Evolutionary conservation across 2,329 filamentous ascomycete species (phyloP).

Genomic region (Colletotrichum graminicola): DNA sequence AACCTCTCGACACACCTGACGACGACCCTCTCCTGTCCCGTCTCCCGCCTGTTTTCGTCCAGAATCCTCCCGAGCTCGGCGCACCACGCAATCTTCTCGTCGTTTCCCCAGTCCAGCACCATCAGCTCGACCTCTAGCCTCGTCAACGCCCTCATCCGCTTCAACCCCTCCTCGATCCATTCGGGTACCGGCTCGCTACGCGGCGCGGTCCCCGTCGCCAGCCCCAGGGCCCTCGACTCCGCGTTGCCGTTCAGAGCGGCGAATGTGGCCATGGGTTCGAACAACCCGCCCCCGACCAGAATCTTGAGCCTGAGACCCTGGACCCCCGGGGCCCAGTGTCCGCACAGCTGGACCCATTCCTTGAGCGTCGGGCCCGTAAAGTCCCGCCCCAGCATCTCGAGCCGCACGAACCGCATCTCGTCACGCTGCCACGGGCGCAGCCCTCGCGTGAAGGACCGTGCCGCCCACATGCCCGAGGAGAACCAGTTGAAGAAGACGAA

Average conservation of each 20-base stretch:
- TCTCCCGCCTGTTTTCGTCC: constrained; percentile 40
- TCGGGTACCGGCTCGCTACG: constrained; percentile 39
- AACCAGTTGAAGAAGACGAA: constrained; percentile 63
- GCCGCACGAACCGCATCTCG: constrained; percentile 54
- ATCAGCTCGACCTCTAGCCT: constrained; percentile 57
- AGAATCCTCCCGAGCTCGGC: constrained; percentile 48
- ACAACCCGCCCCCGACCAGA: constrained; percentile 46
- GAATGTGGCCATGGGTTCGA: constrained; percentile 35
- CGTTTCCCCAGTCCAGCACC: constrained; percentile 48
- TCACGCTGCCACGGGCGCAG: constrained; percentile 57
- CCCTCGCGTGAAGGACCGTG: constrained; percentile 51
- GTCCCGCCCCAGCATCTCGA: constrained; percentile 57
- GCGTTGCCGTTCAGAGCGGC: constrained; percentile 31
- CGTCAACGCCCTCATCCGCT: constrained; percentile 49
- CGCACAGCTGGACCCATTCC: constrained; percentile 55
- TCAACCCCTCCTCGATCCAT: constrained; percentile 53
- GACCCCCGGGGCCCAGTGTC: constrained; percentile 51
- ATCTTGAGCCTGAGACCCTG: constrained; percentile 57
- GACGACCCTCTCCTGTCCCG: constrained; percentile 37
- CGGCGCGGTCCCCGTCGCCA: not conserved
- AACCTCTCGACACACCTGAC: constrained; percentile 47
- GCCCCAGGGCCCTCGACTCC: constrained; percentile 44
- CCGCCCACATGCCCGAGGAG: constrained; percentile 58
- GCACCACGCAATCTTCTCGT: constrained; percentile 54
- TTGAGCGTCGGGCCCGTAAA: constrained; percentile 47